Conservation (phyloP, 2,329 filamentous ascomycete genomes). For the Xylariaceae sp. region DNA sequence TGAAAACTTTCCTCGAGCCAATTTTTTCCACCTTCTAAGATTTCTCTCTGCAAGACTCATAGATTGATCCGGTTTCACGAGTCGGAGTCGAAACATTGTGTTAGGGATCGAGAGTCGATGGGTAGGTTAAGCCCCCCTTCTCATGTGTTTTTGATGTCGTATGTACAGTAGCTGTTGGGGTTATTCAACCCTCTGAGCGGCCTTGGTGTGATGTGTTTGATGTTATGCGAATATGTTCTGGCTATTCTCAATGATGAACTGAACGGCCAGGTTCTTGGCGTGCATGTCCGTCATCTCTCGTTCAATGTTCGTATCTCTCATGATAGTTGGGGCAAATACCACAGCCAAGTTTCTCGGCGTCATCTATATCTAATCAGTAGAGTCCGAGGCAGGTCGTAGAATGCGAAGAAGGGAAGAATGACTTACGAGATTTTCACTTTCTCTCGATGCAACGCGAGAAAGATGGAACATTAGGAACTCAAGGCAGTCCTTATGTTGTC, state of each 20-base stretch:
- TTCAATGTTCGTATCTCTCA: slow-evolving; percentile 85
- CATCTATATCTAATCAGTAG: slow-evolving; percentile 58
- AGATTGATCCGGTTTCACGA: no score
- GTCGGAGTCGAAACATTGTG: background rate
- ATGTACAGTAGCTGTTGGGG: slow-evolving; percentile 24
- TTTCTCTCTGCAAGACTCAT: no score
- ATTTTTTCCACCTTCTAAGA: no score
- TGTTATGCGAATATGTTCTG: slow-evolving; percentile 68
- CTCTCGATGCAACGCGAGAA: slow-evolving; percentile 75
- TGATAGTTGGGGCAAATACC: slow-evolving; percentile 96
- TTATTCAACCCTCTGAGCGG: background rate
- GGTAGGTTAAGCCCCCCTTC: background rate
- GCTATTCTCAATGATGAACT: slow-evolving; percentile 90
- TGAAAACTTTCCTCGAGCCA: no score
- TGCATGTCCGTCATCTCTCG: slow-evolving; percentile 96
- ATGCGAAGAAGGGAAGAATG: background rate
- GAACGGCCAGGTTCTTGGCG: slow-evolving; percentile 84
- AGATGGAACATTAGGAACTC: slow-evolving; percentile 95
- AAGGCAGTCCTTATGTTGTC: slow-evolving; percentile 80
- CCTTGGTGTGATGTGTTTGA: slow-evolving; percentile 2
- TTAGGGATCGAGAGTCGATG: background rate
- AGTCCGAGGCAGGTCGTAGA: background rate
- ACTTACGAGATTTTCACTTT: slow-evolving; percentile 77
- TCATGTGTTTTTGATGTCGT: slow-evolving; percentile 8
- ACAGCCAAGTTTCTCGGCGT: slow-evolving; percentile 93